phyloP scores from a whole-genome alignment of 306 rosid species.

The Acacia acuminata region DNA sequence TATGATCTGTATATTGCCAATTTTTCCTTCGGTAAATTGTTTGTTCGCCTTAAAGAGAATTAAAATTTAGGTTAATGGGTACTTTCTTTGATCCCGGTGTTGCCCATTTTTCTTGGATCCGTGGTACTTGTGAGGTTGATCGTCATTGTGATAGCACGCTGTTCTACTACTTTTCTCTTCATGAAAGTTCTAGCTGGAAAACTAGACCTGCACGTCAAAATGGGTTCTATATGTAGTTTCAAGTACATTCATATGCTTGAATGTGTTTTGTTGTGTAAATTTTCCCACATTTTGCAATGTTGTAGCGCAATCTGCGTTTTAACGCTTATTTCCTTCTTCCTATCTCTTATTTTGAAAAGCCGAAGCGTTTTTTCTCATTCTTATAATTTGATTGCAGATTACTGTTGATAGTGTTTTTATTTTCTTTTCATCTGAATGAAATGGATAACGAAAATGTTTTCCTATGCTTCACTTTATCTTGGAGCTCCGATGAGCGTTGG shows the following conservation, averaged over 20 bases:
- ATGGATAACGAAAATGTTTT: not conserved
- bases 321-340: not conserved
- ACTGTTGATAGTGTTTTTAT: not conserved
- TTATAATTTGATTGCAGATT: not conserved
- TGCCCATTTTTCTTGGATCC: slow-evolving; percentile 26
- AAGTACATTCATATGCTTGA: slow-evolving; percentile 18
- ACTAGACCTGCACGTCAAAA: slow-evolving; percentile 36
- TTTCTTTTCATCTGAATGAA: not conserved
- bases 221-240: not conserved
- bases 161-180: not conserved
- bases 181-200: slow-evolving; percentile 9
- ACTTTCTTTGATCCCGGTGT: slow-evolving; percentile 23
- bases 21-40: not conserved
- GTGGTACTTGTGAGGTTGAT: slow-evolving; percentile 2
- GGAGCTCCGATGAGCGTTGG: not conserved
- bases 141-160: not conserved
- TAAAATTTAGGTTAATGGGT: slow-evolving; percentile 23
- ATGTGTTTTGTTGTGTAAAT: slow-evolving; percentile 23
- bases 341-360: not conserved
- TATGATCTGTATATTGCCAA: not conserved
- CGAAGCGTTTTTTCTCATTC: not conserved
- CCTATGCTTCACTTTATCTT: not conserved
- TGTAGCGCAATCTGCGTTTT: not conserved
- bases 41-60: not conserved
- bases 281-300: slow-evolving; percentile 20